phyloP scores from a whole-genome alignment of 1,284 basidiomycete genomes.

The Fomitopsis schrenkii region DNA sequence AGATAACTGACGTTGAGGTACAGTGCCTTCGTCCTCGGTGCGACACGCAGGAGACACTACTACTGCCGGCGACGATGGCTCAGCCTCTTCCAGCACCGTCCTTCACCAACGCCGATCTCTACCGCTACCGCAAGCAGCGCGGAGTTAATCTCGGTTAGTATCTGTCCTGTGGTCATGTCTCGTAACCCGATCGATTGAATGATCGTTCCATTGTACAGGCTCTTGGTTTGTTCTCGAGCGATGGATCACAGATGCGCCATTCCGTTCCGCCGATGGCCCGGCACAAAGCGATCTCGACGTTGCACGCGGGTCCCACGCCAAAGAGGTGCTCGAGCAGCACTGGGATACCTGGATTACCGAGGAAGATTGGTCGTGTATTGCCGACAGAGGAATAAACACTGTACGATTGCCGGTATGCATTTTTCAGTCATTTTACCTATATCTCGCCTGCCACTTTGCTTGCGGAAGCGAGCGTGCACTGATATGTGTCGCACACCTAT shows the following conservation, averaged over 20 bases:
- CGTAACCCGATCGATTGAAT: neutral
- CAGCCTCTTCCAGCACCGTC: neutral
- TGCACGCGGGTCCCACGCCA: slow-evolving; percentile 58
- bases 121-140: slow-evolving; percentile 71
- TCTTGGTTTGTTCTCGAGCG: slow-evolving; percentile 78
- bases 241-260: slow-evolving; percentile 66
- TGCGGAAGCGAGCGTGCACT: neutral
- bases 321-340: slow-evolving; percentile 66
- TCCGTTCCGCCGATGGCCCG: slow-evolving; percentile 46
- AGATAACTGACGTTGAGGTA: slow-evolving; percentile 10
- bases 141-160: slow-evolving; percentile 75
- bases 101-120: slow-evolving; percentile 36
- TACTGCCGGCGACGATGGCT: neutral
- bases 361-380: slow-evolving; percentile 73
- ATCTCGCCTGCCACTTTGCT: neutral
- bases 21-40: slow-evolving; percentile 1
- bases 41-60: neutral
- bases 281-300: slow-evolving; percentile 77
- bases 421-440: neutral
- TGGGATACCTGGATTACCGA: slow-evolving; percentile 80
- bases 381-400: slow-evolving; percentile 73
- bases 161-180: neutral
- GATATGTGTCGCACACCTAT: neutral
- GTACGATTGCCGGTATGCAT: slow-evolving; percentile 75
- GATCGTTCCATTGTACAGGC: slow-evolving; percentile 33